phyloP scores from a whole-genome alignment of 1,139 yeast species.

The Taiozyma onychis region DNA sequence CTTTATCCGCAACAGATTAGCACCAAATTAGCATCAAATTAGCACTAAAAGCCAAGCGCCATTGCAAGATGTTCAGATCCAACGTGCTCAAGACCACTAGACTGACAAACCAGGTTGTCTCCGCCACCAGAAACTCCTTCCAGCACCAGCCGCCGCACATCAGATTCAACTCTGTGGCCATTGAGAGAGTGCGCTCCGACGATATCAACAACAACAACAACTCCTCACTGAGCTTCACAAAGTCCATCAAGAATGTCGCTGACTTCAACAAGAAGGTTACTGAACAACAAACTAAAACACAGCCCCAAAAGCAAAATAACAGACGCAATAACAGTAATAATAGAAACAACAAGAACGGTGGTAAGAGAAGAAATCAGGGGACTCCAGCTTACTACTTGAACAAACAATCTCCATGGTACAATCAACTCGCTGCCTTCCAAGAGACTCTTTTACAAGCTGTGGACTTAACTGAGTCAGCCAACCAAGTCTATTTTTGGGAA shows the following conservation, averaged over 20 bases:
- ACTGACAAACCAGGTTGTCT: slow-evolving; percentile 23
- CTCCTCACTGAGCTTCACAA: slow-evolving; percentile 10
- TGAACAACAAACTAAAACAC: slow-evolving; percentile 13
- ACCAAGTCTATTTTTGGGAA: slow-evolving; percentile 32
- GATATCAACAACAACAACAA: slow-evolving; percentile 5
- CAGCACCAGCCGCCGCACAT: slow-evolving; percentile 17
- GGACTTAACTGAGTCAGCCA: slow-evolving; percentile 13
- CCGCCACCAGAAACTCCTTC: slow-evolving; percentile 23
- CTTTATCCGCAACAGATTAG: not conserved
- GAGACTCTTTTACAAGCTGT: slow-evolving; percentile 35
- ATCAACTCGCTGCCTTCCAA: slow-evolving; percentile 39
- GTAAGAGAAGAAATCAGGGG: slow-evolving; percentile 23
- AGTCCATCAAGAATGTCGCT: slow-evolving; percentile 22
- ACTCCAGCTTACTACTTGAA: slow-evolving; percentile 21
- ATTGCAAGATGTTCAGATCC: slow-evolving; percentile 21
- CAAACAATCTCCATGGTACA: slow-evolving; percentile 35
- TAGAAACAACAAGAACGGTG: slow-evolving; percentile 29
- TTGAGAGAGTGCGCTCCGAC: slow-evolving; percentile 19
- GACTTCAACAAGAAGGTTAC: slow-evolving; percentile 19
- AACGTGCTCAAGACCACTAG: slow-evolving; percentile 23
- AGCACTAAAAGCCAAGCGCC: not conserved
- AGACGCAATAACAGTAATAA: slow-evolving; percentile 20
- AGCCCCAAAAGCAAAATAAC: slow-evolving; percentile 31
- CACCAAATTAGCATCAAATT: not conserved
- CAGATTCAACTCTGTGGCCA: slow-evolving; percentile 23